Base-by-base conservation (phyloP, 768 basidiomycete genomes). In the Phanerochaete carnosa region DNA sequence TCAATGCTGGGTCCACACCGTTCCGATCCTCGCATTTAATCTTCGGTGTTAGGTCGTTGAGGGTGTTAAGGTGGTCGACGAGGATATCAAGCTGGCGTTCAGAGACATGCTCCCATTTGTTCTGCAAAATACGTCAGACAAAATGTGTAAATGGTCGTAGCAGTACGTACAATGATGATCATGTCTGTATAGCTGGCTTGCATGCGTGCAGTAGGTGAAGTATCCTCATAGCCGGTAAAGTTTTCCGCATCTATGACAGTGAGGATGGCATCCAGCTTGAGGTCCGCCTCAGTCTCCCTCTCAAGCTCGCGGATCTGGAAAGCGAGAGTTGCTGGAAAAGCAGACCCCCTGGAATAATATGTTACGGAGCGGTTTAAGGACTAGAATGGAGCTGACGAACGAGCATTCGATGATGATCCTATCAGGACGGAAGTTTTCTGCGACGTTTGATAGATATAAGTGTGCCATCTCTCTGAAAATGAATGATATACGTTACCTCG, bases 401-500 rank as follows among this genome's bases (percentile, higher is more conserved):
- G 94, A 95, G 80, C 91, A 92, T 76, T 98, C 95, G 61, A 98
- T 93, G 66, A 98, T 88, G 67, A 98, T 95, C 37, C 95, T 81
- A 74, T 98, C 94, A 2, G 95, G 94, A 22, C 79, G 75, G 73
- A 83, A 94, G 63, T 86, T 91, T 37, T 95, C 92, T 94, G 65
- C 12, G n/a, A 25, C 33, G 43, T n/a, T n/a, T n/a, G n/a, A n/a
- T n/a, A n/a, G n/a, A n/a, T n/a, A n/a, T n/a, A n/a, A 9, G 23
- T 28, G 45, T 29, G 13, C 45, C 51, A n/a, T n/a, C 26, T 53
- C 33, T 15, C 28, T 37, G 28, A 6, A 47, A 15, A 15, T 49
- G 35, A n/a, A n/a, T 16, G 45, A 39, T 29, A n/a, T 11, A 70
- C 72, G 8, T 37, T 66, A 87, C 90, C 89, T 77, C 87, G 80